Percentiles rank a stretch among this genome's conserved stretches.
These are phyloP conservation scores for Alternaria incomplexa DNA, from an alignment of 2,329 filamentous ascomycete species.

Conservation along the genomic window DNA sequence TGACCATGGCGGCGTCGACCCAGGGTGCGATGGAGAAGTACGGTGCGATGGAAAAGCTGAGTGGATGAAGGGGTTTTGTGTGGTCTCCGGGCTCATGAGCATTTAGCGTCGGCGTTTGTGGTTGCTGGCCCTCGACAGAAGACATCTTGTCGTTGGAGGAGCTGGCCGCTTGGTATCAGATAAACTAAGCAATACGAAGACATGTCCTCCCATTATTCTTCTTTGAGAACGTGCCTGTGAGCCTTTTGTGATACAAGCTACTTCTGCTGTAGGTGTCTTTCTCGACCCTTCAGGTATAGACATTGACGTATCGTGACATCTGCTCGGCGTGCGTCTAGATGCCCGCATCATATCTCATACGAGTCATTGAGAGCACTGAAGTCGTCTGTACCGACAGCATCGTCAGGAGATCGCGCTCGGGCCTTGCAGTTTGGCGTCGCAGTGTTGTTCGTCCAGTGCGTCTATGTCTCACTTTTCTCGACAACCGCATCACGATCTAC, in stretches of 20 bases:
- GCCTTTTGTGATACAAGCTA: background rate
- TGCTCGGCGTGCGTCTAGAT: too few relatives aligned
- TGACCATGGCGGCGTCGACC: background rate
- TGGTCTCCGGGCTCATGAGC: background rate
- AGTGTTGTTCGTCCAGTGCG: background rate
- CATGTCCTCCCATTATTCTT: background rate
- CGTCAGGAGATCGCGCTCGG: background rate
- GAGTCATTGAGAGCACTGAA: background rate
- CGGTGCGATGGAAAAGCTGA: too few relatives aligned
- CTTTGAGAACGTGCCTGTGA: background rate
- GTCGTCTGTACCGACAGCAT: background rate
- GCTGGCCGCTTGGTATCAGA: background rate
- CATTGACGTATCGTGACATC: background rate
- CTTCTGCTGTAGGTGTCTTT: background rate
- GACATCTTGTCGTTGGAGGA: background rate
- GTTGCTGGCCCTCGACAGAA: background rate
- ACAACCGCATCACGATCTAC: background rate
- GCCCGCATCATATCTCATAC: background rate
- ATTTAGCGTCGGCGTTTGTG: background rate
- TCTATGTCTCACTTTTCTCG: background rate
- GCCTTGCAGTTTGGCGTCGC: background rate
- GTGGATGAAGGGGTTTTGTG: too few relatives aligned
- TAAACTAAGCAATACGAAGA: background rate
- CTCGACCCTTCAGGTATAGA: background rate
- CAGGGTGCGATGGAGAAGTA: background rate